phyloP scores from a whole-genome alignment of 2,329 filamentous ascomycete species.

The Epichloe festucae region DNA sequence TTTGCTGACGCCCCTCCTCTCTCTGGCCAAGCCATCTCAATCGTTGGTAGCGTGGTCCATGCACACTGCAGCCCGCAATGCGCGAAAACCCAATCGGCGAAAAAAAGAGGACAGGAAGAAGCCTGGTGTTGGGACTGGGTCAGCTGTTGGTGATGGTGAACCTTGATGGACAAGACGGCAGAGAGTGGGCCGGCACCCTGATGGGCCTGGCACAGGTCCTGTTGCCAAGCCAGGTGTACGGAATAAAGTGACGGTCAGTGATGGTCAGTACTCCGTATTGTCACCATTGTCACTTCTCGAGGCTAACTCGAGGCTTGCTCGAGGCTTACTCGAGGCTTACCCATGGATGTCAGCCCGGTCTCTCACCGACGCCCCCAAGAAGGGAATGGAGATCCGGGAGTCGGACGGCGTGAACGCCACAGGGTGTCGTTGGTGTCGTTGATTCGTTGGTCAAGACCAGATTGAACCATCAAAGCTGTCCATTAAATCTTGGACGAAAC shows the following conservation, averaged over 20 bases:
- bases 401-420: no score
- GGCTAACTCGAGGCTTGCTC: no score
- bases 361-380: not conserved
- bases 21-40: not conserved
- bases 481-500: not conserved
- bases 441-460: not conserved
- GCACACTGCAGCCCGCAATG: not conserved
- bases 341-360: not conserved
- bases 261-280: not conserved
- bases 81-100: not conserved
- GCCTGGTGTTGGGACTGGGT: not conserved
- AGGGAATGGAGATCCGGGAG: not conserved
- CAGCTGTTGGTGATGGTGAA: slow-evolving; percentile 2
- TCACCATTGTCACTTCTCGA: no score
- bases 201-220: not conserved
- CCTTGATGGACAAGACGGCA: slow-evolving; percentile 5
- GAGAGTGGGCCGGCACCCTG: not conserved
- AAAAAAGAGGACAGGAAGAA: not conserved
- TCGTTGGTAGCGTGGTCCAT: not conserved
- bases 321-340: not conserved
- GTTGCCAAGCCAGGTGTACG: slow-evolving; percentile 1
- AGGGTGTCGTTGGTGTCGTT: not conserved
- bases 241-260: not conserved
- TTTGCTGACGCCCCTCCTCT: not conserved
- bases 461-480: not conserved